Percentiles rank a stretch among this genome's conserved stretches.
Evolutionary conservation across 73 alveolate genomes (phyloP).

Genomic region (Durusdinium trenchii): DNA sequence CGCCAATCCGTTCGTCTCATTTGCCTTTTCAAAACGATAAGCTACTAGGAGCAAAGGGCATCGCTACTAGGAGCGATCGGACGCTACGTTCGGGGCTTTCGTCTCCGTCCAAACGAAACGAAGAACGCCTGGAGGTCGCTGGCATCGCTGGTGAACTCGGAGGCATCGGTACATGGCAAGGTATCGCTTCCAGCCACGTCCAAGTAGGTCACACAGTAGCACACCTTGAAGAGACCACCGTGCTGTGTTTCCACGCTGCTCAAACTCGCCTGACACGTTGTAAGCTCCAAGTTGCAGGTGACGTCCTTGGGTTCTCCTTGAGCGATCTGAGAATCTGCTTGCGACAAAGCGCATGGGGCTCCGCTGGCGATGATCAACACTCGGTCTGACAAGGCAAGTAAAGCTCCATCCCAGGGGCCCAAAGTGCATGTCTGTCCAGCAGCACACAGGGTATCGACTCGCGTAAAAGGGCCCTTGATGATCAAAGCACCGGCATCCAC

Average conservation of each 20-base stretch:
- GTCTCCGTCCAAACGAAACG: neutral
- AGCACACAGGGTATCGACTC: slow-evolving; percentile 53
- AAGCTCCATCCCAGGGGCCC: slow-evolving; percentile 85
- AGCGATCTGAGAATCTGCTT: slow-evolving; percentile 36
- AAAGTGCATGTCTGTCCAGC: slow-evolving; percentile 76
- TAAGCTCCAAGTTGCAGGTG: slow-evolving; percentile 78
- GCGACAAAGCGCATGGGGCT: neutral
- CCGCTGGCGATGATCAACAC: slow-evolving; percentile 43
- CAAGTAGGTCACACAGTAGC: slow-evolving; percentile 69
- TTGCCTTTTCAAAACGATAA: neutral
- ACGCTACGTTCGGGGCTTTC: neutral
- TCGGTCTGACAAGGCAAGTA: slow-evolving; percentile 57
- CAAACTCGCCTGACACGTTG: slow-evolving; percentile 61
- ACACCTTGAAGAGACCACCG: slow-evolving; percentile 69
- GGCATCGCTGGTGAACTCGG: slow-evolving; percentile 85
- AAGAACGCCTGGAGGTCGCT: slow-evolving; percentile 56
- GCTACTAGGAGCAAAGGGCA: no score
- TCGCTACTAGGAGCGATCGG: no score
- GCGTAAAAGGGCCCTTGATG: slow-evolving; percentile 69
- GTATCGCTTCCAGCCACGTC: slow-evolving; percentile 40
- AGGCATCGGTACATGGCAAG: slow-evolving; percentile 54
- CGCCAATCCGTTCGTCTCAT: no score
- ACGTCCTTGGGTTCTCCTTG: slow-evolving; percentile 64
- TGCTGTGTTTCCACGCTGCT: slow-evolving; percentile 59
- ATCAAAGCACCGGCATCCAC: slow-evolving; percentile 80